Conservation (phyloP, 2,329 filamentous ascomycete species). For the Stemphylium vesicarium region DNA sequence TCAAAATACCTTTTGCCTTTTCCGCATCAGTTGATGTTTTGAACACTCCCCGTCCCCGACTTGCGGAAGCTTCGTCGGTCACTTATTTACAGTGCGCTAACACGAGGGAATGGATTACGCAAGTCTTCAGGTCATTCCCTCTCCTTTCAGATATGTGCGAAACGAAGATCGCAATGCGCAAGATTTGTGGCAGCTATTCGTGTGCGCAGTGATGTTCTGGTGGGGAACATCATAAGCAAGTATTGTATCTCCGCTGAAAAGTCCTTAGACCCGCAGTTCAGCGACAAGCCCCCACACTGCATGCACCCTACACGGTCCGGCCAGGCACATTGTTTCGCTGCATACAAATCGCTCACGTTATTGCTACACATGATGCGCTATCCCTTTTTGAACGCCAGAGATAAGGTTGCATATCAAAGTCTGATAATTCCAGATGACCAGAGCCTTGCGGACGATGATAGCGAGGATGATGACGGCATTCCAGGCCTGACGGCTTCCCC, state of each 20-base stretch:
- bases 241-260: constrained; percentile 27
- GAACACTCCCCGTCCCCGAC: too few species aligned
- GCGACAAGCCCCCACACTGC: constrained; percentile 23
- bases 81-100: too few species aligned
- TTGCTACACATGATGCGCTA: constrained; percentile 28
- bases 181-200: too few species aligned
- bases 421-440: constrained; percentile 12
- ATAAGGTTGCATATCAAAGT: constrained; percentile 45
- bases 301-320: constrained; percentile 7
- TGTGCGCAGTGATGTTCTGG: too few species aligned
- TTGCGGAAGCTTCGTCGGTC: too few species aligned
- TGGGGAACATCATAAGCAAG: constrained; percentile 7
- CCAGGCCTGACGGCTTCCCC: constrained; percentile 24
- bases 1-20: too few species aligned
- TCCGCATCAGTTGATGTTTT: too few species aligned
- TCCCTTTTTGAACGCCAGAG: constrained; percentile 31
- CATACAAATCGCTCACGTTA: constrained; percentile 8
- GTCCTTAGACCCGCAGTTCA: not conserved
- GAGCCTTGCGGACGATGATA: constrained; percentile 4
- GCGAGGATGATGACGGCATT: constrained; percentile 25
- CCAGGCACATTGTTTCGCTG: constrained; percentile 20
- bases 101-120: too few species aligned
- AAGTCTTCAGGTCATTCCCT: too few species aligned
- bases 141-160: too few species aligned
- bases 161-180: too few species aligned